Evolutionary conservation across 2,329 filamentous ascomycete species (phyloP).

Genomic region (Colletotrichum costaricense): DNA sequence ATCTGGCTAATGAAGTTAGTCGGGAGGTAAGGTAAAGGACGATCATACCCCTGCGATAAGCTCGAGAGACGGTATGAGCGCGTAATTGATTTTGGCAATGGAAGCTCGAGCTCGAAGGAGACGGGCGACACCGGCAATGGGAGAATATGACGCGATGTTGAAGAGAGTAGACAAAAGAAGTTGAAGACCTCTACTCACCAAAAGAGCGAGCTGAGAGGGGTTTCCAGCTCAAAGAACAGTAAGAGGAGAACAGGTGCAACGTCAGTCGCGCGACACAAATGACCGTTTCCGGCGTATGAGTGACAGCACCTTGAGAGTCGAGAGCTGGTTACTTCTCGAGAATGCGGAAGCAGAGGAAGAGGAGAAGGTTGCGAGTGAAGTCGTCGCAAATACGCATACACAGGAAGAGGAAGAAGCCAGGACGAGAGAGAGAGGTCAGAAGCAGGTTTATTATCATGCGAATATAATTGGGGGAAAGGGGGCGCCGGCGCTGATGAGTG

Average conservation of each 20-base stretch:
- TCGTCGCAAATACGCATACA: background rate
- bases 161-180: background rate
- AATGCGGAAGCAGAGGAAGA: background rate
- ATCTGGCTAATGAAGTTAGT: background rate
- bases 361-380: background rate
- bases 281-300: conserved; percentile 3
- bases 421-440: background rate
- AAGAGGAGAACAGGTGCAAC: background rate
- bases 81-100: background rate
- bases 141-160: too few relatives aligned
- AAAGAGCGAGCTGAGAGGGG: background rate
- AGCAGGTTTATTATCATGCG: background rate
- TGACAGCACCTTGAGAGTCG: background rate
- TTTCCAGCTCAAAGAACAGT: background rate
- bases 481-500: background rate
- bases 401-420: background rate
- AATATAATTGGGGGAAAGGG: background rate
- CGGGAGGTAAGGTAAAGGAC: background rate
- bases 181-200: background rate
- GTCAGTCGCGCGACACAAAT: background rate
- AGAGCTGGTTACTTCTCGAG: background rate
- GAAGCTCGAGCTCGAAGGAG: background rate
- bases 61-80: background rate
- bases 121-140: background rate
- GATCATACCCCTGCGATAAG: background rate